Evolutionary conservation across 192 early-diverging fungal species (phyloP), one percentile per base, ranked within the genome.

Genomic region (Martensiomyces pterosporus): DNA sequence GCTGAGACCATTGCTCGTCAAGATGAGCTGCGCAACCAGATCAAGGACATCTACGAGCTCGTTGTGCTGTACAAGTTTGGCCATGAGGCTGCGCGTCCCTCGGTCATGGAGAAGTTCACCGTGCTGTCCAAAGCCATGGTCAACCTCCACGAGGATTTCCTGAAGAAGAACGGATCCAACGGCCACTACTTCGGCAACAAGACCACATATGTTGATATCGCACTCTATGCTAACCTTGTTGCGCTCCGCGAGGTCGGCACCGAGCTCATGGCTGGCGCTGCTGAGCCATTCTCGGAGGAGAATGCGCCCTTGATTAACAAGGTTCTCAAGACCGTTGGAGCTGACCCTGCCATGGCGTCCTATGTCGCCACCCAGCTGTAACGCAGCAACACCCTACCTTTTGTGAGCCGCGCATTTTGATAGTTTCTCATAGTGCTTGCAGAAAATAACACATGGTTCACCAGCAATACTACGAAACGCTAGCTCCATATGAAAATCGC

Each of bases 101-200:
- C 24, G 7, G 26, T 17, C 45, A 60, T 48, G 39, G 35, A 24
- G 12, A 39, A 29, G 46, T 38, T 67, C 35, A 16, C 33, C 23
- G 14, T n/a, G 7, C 37, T 15, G 14, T 34, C 41, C 2, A 37
- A 41, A 18, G 49, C 39, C 29, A 43, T 49, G 0, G 49, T 76
- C 42, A 9, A 16, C 2, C 45, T 52, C 10, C 75, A 76, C 34
- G 66, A 67, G 21, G 36, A 49, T 19, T 33, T 70, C 14, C 41
- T 76, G 27, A 29, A 37, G 19, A 54, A 57, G 36, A 76, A 77
- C 49, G 75, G 75, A 1, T 38, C 37, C 14, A 76, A 66, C 22
- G n/a, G n/a, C n/a, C n/a, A n/a, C n/a, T n/a, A n/a, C n/a, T n/a
- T n/a, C n/a, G n/a, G n/a, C n/a, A n/a, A 58, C 34, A 41, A 52